A percentile compares a stretch with the other conserved stretches of the same genome.
phyloP scores from a whole-genome alignment of 371 early-diverging fungal species.

The Umbelopsis sp. region DNA sequence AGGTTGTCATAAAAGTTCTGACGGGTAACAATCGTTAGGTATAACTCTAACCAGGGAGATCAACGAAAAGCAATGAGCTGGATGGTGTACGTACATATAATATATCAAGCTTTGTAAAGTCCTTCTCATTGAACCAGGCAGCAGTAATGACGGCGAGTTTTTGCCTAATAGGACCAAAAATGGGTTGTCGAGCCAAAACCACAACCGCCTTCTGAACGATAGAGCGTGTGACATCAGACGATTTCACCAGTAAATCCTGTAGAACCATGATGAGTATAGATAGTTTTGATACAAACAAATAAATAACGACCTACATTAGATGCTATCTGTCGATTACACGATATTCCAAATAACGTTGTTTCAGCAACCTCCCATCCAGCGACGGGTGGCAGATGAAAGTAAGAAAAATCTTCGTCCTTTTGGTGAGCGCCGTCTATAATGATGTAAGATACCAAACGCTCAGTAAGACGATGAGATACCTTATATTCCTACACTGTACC shows the following conservation, averaged over 20 bases:
- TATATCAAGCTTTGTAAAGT: slow-evolving; percentile 79
- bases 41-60: neutral
- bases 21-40: neutral
- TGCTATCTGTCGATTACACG: slow-evolving; percentile 84
- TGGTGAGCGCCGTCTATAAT: slow-evolving; percentile 80
- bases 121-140: slow-evolving; percentile 80
- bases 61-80: neutral
- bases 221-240: slow-evolving; percentile 78
- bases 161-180: slow-evolving; percentile 73
- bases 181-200: slow-evolving; percentile 76
- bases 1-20: slow-evolving; percentile 73
- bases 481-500: neutral
- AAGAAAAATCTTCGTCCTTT: slow-evolving; percentile 82
- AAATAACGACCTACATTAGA: slow-evolving; percentile 43
- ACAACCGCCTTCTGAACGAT: slow-evolving; percentile 87
- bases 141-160: slow-evolving; percentile 79
- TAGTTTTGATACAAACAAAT: slow-evolving; percentile 10
- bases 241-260: slow-evolving; percentile 68
- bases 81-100: slow-evolving; percentile 55
- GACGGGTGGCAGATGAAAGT: slow-evolving; percentile 85
- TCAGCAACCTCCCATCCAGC: slow-evolving; percentile 64
- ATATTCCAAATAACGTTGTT: slow-evolving; percentile 79
- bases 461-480: neutral
- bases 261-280: neutral
- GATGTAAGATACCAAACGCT: slow-evolving; percentile 31